These are phyloP conservation scores for Yarrowia sp. DNA, from an alignment of 805 yeast genomes.

Conservation along the genomic window DNA sequence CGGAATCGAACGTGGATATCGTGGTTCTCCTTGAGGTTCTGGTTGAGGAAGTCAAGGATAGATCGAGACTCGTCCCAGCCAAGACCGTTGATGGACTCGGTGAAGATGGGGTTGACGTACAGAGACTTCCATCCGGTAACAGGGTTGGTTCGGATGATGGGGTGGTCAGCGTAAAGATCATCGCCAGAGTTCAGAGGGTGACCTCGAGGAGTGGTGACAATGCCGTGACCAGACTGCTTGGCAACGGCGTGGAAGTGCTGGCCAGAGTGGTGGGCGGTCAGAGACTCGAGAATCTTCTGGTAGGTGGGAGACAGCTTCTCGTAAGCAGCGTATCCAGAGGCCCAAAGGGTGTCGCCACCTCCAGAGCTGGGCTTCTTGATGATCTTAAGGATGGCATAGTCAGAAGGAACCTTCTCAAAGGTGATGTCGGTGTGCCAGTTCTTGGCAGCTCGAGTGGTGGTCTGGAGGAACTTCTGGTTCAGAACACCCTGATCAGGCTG, in stretches of 20 bases:
- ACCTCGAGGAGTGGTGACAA: conserved; percentile 58
- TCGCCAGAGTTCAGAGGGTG: conserved; percentile 55
- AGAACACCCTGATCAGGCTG: conserved; percentile 44
- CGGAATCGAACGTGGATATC: conserved; percentile 61
- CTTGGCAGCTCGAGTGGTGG: conserved; percentile 45
- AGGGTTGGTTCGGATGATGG: conserved; percentile 67
- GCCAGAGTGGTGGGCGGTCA: conserved; percentile 74
- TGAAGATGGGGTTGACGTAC: conserved; percentile 64
- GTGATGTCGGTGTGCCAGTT: conserved; percentile 80
- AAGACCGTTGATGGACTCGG: conserved; percentile 71
- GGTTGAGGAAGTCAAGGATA: conserved; percentile 63
- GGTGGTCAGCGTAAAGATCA: conserved; percentile 54
- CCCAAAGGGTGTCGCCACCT: conserved; percentile 66
- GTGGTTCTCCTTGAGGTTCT: conserved; percentile 46
- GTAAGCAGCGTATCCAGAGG: conserved; percentile 62
- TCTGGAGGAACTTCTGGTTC: conserved; percentile 40
- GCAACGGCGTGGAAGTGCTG: conserved; percentile 41
- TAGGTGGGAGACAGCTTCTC: conserved; percentile 59
- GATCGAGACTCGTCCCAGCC: conserved; percentile 74
- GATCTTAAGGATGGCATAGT: conserved; percentile 69
- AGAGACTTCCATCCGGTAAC: conserved; percentile 68
- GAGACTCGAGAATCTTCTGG: conserved; percentile 57
- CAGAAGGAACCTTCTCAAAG: conserved; percentile 78
- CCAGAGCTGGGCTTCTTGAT: conserved; percentile 60
- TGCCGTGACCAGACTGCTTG: conserved; percentile 49